A percentile compares a stretch with the other conserved stretches of the same genome.
These are phyloP conservation scores for Metarhizium sp. DNA, from an alignment of 2,329 filamentous ascomycete genomes.

Conservation along the genomic window DNA sequence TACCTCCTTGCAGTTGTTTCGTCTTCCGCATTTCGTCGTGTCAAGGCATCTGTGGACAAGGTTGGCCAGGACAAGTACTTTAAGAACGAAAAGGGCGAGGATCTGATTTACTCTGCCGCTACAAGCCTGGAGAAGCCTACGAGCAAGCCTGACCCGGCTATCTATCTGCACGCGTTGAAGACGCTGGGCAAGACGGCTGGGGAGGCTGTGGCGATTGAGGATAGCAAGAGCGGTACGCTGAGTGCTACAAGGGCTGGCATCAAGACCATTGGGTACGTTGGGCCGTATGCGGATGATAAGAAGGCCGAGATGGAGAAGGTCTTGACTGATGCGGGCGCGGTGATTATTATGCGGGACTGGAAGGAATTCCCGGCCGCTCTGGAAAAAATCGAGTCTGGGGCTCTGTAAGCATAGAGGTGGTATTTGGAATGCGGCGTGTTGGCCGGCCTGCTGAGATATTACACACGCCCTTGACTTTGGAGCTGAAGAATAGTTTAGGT, in stretches of 20 bases:
- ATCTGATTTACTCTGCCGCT: conserved; percentile 73
- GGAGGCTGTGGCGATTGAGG: conserved; percentile 76
- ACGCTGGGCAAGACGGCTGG: conserved; percentile 59
- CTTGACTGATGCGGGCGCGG: conserved; percentile 51
- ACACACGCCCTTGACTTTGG: not conserved
- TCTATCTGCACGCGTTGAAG: conserved; percentile 73
- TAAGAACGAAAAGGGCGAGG: conserved; percentile 29
- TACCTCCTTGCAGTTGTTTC: conserved; percentile 75
- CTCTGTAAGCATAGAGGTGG: conserved; percentile 13
- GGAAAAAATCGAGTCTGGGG: conserved; percentile 35
- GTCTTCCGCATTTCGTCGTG: conserved; percentile 68
- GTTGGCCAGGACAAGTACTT: conserved; percentile 76
- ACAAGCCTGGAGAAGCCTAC: conserved; percentile 71
- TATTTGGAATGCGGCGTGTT: not conserved
- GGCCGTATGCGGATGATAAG: conserved; percentile 58
- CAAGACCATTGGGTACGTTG: conserved; percentile 75
- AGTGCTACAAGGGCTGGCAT: conserved; percentile 68
- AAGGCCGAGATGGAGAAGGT: conserved; percentile 55
- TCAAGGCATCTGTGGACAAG: conserved; percentile 69
- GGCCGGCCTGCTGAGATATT: not conserved
- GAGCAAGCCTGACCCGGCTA: conserved; percentile 82
- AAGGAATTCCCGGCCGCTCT: conserved; percentile 41
- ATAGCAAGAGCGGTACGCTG: conserved; percentile 76
- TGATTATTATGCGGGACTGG: conserved; percentile 53
- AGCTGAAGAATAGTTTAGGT: not conserved